phyloP scores from a whole-genome alignment of 225 moss, liverwort and hornwort species.

The Sphagnum tenellum region DNA sequence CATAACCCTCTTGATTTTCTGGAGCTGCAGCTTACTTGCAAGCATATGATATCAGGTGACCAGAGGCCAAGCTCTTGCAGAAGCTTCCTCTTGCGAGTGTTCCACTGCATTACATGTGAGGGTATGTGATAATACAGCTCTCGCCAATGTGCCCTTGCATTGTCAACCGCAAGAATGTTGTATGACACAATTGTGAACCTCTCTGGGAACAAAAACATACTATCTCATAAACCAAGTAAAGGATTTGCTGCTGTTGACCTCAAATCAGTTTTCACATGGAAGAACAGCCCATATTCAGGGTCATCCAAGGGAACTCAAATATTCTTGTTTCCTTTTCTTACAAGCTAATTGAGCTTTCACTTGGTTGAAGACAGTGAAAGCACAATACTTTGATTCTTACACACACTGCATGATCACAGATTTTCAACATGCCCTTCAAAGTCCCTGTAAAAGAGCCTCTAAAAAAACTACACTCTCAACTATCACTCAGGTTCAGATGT shows the following conservation, averaged over 20 bases:
- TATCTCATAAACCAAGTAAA: background rate
- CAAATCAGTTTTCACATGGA: background rate
- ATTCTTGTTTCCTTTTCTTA: conserved; percentile 1
- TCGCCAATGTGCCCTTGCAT: conserved; percentile 45
- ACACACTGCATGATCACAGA: too few species aligned
- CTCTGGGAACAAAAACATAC: conserved; percentile 19
- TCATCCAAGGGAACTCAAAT: conserved; percentile 2
- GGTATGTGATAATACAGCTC: conserved; percentile 69
- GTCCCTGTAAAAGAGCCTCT: too few species aligned
- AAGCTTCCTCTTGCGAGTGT: conserved; percentile 64
- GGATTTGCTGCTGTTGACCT: background rate
- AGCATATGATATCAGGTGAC: conserved; percentile 91
- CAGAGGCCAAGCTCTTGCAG: conserved; percentile 66
- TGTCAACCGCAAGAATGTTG: conserved; percentile 87
- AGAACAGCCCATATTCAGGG: background rate
- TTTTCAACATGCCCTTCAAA: too few species aligned
- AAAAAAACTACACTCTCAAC: too few species aligned
- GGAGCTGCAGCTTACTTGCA: conserved; percentile 50
- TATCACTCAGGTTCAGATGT: too few species aligned
- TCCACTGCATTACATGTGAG: conserved; percentile 56
- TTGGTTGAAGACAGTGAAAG: background rate
- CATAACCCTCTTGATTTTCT: too few species aligned
- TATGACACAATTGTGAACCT: conserved; percentile 78
- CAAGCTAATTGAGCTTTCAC: background rate
- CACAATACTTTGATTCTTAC: too few species aligned